Conservation (phyloP, 2,329 filamentous ascomycete genomes). For the Sclerotinia glacialis region DNA sequence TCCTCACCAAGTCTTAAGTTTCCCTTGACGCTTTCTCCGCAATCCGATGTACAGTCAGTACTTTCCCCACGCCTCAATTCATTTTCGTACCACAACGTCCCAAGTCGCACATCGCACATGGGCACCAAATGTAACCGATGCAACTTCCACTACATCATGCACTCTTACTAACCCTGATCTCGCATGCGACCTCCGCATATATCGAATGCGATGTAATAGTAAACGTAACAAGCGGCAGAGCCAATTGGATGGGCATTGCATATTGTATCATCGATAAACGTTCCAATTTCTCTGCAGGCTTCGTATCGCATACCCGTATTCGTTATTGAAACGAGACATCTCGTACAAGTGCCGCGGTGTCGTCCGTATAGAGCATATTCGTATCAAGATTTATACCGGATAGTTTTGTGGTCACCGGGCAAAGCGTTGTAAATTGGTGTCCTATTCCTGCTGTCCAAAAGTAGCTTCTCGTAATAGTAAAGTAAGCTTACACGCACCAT, state of each 20-base stretch:
- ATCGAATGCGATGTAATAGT: slow-evolving; percentile 7
- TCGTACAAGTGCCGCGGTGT: not conserved
- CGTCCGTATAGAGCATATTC: not conserved
- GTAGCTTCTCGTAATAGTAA: not conserved
- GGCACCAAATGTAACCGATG: not conserved
- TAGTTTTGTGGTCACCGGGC: not conserved
- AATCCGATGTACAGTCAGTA: not conserved
- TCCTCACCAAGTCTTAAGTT: not conserved
- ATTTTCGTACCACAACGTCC: slow-evolving; percentile 7
- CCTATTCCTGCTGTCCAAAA: not conserved
- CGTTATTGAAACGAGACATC: not conserved
- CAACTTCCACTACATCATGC: not conserved
- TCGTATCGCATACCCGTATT: not conserved
- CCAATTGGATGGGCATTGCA: slow-evolving; percentile 1
- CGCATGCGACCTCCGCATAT: slow-evolving; percentile 5
- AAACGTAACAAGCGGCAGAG: not conserved
- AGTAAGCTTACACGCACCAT: not conserved
- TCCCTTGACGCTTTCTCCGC: not conserved
- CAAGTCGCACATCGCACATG: slow-evolving; percentile 2
- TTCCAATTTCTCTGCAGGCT: not conserved
- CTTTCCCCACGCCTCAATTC: not conserved
- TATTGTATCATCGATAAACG: not conserved
- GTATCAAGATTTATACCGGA: not conserved
- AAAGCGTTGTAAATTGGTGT: not conserved
- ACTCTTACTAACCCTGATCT: not conserved